phyloP scores from a whole-genome alignment of 192 early-diverging fungal species.

The Backusella morwellensis region DNA sequence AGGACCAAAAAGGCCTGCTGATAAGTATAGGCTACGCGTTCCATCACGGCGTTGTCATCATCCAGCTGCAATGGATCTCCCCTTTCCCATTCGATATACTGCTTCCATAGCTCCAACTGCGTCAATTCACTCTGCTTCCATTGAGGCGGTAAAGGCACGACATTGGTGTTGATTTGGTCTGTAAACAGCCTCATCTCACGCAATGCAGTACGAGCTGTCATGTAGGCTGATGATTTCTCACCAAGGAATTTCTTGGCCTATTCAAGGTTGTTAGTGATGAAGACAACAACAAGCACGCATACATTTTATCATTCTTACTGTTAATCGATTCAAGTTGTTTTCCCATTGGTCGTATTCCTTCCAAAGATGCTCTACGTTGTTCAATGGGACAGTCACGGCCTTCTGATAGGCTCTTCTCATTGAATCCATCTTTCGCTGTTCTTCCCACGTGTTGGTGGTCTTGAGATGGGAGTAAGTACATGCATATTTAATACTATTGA shows the following conservation, averaged over 20 bases:
- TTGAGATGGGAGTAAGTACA: background rate
- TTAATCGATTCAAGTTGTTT: constrained; percentile 78
- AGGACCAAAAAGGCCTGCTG: constrained; percentile 82
- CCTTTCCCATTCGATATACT: constrained; percentile 89
- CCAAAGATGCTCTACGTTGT: constrained; percentile 92
- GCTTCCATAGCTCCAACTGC: constrained; percentile 77
- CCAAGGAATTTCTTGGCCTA: constrained; percentile 88
- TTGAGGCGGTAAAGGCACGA: constrained; percentile 70
- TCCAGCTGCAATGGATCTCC: constrained; percentile 83
- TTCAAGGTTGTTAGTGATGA: background rate
- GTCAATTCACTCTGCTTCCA: constrained; percentile 78
- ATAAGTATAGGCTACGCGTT: constrained; percentile 83
- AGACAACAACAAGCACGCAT: background rate
- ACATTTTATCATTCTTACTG: constrained; percentile 42
- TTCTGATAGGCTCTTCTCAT: constrained; percentile 83
- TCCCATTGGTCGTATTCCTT: constrained; percentile 95
- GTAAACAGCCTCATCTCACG: constrained; percentile 78
- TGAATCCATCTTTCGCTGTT: constrained; percentile 85
- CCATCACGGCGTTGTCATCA: constrained; percentile 51
- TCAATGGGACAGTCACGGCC: constrained; percentile 83
- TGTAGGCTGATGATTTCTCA: constrained; percentile 86
- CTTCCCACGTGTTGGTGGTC: constrained; percentile 75
- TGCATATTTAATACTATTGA: background rate
- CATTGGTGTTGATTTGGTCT: constrained; percentile 69
- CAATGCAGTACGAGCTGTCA: constrained; percentile 87